Base-by-base conservation (phyloP, 2,329 filamentous ascomycete genomes). In the Pleurostoma richardsiae region DNA sequence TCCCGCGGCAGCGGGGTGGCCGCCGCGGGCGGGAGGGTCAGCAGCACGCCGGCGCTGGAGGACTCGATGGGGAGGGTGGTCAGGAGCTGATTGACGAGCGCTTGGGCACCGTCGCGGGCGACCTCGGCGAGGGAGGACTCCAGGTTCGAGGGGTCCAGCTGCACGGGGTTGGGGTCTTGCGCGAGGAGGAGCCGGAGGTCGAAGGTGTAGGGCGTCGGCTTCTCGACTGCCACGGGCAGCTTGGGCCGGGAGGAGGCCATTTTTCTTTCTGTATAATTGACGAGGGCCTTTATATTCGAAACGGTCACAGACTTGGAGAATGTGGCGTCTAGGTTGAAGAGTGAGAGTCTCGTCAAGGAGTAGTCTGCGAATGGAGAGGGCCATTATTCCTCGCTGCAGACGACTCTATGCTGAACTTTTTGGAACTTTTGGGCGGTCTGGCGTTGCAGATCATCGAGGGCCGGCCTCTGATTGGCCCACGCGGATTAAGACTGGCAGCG, bases 71-170 rank as follows among this genome's bases (percentile, higher is more conserved):
- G 80, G 71, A 90, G 94, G 41, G 90, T 92, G 11, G 85, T 90
- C 38, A 99, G 83, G 50, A 99, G 85, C 70, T 97, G 91, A 77
- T 96, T 96, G 67, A 99, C 83, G 49, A 99, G 83, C 30, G 82
- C 84, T 72, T 99, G 94, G 10, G 91, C 89, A 67, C 89, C 90
- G 68, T 96, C 90, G 60, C 91, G 88, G 46, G 94, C 90, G 27
- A 84, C 82, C 39, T 79, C 71, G 52, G 85, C 77, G 50, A 97
- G 83, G 48, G 80, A 79, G 29, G 75, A 71, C 67, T 96, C 89
- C 52, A 84, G 69, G 36, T 73, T 61, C 30, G 66, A 53, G 45
- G 67, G 68, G 56, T 79, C 69, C 52, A 83, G 69, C 42, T 77
- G 71, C 44, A 94, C 73, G 3, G 92, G 89, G 70, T 96, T 97